Evolutionary conservation across 805 yeast species (phyloP), one percentile per base, ranked within the genome.

Genomic region (Clavispora vitiphila): DNA sequence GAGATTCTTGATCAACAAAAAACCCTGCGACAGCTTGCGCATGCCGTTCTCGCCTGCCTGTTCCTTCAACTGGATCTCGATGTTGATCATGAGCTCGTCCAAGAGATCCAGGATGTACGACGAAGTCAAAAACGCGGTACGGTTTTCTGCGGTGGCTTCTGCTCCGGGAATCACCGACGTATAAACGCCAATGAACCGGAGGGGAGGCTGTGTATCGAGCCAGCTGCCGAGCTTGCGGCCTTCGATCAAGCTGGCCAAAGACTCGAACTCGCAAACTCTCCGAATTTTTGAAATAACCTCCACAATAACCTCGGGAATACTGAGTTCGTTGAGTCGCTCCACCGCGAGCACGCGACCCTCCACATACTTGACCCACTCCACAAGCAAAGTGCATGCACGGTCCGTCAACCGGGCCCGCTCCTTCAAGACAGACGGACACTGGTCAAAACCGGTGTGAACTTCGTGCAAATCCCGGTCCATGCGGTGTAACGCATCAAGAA

Each of bases 41-140:
- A 50, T 30, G 12, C 48, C 43, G 7, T 43, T 46, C 25, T 55
- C 60, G 25, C 46, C 44, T 9, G 50, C 37, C 30, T 53, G 57
- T 46, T 36, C 74, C 53, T 73, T 72, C 22, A 85, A 77, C 48
- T 74, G 74, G 39, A 77, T 67, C 57, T 85, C 95, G 36, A 90
- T 62, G 40, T 75, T 74, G 24, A 81, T 68, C 57, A 82, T 71
- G 20, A 87, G 72, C 35, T 81, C 80, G 59, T 90, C 96, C 34
- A 91, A 73, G 34, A 84, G 72, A 58, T 91, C 98, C 39, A 89
- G 76, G 46, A 79, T 75, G 55, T 76, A 90, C 34, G 84, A 72
- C 1, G 88, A 74, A 25, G 88, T 60, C 48, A 84, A 61, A 42
- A 72, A 75, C 22, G 44, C 44, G 3, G 38, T 34, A 25, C 30